Evolutionary conservation across 768 basidiomycete genomes (phyloP), one percentile per base, ranked within the genome.

Genomic region (Suillus discolor): DNA sequence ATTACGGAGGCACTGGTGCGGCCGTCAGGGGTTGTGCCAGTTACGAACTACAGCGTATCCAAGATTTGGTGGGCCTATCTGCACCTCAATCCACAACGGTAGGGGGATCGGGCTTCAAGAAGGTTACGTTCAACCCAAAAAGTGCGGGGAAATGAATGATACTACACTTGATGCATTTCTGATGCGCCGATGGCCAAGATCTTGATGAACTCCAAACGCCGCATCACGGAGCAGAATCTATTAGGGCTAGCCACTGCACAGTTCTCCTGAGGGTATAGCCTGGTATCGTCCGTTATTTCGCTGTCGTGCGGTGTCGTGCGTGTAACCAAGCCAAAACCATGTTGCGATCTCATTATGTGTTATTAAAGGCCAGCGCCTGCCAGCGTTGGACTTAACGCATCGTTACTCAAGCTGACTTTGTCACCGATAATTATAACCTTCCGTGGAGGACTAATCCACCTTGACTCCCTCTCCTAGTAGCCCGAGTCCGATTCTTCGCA

Each of bases 401-500:
- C 54, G 6, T 55, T 36, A 34, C 31, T 20, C 31, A 34, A 54
- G 18, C 31, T 34, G 31, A 34, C 54, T 34, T 28, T 60, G 18
- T 60, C 57, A 59, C 39, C 57, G 38, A 18, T 59, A 41, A 60
- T 28, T 60, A 60, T 60, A 59, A 39, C 23, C 25, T 41, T 20
- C 57, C 39, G 11, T 41, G 23, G 23, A 16, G 16, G 39, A 42
- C 57, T 60, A 28, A 9, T 42, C 59, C 41, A 42, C 41, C 39
- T 42, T 60, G 11, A 42, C 59, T 60, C 41, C 41, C 59, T 11
- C 6, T 41, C 38, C 39, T 20, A 28, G 15, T 57, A 41, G 57
- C 59, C 41, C 59, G 42, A 42, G 59, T 60, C 59, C 59, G 59
- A 13, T 42, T 60, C 23, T 60, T 31, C 59, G 59, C 59, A 12